Conservation (phyloP, 2,329 filamentous ascomycete genomes). For the Clonostachys byssicola region DNA sequence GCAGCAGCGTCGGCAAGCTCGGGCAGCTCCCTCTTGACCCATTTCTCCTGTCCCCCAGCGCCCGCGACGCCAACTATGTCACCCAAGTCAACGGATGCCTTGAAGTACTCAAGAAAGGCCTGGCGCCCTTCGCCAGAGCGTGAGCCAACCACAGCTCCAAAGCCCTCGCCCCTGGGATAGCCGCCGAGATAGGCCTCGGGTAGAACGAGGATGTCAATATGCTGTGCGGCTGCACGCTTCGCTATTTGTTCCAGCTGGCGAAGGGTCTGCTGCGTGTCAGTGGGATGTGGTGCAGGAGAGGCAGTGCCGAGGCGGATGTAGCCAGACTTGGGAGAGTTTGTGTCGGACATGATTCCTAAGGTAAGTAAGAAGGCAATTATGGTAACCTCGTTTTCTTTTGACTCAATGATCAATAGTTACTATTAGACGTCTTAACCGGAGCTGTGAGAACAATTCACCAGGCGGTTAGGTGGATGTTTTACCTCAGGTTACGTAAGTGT, state of each 20-base stretch:
- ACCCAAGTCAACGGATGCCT: constrained; percentile 74
- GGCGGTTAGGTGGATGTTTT: too few relatives aligned
- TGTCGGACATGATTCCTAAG: too few relatives aligned
- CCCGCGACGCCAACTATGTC: constrained; percentile 61
- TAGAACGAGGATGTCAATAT: constrained; percentile 71
- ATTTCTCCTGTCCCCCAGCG: constrained; percentile 67
- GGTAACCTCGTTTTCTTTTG: too few relatives aligned
- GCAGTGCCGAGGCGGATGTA: constrained; percentile 51
- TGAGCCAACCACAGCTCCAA: constrained; percentile 40
- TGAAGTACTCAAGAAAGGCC: constrained; percentile 79
- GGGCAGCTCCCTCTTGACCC: constrained; percentile 59
- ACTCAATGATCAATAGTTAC: too few relatives aligned
- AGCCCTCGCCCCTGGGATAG: constrained; percentile 53
- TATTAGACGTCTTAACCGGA: too few relatives aligned
- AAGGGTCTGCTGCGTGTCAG: constrained; percentile 56
- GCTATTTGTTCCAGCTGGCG: constrained; percentile 60
- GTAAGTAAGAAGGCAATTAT: too few relatives aligned
- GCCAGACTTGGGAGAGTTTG: background rate
- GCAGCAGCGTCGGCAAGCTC: constrained; percentile 10
- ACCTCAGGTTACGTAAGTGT: too few relatives aligned
- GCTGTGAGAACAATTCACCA: too few relatives aligned
- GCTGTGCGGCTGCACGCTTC: constrained; percentile 48
- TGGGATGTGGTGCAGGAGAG: constrained; percentile 47
- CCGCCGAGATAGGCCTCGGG: constrained; percentile 91
- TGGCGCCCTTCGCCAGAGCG: constrained; percentile 69